Evolutionary conservation across 1,284 basidiomycete genomes (phyloP), one percentile per base, ranked within the genome.

Genomic region (Microbotryum violaceum): DNA sequence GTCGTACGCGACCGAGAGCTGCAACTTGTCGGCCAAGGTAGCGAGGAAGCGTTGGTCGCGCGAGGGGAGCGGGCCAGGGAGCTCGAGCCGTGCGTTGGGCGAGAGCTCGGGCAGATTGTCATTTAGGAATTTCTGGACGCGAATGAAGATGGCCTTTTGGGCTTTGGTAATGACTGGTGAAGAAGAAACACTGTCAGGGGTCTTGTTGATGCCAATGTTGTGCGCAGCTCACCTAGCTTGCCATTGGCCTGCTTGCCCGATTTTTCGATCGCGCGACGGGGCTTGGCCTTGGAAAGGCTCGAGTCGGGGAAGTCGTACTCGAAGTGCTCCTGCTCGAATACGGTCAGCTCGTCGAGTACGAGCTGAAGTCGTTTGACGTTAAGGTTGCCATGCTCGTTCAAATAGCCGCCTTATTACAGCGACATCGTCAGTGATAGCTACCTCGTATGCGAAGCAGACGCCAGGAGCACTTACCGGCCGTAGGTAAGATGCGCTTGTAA

Each of bases 351-450:
- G 72, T 94, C 82, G 44, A 99, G 78, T 50, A 98, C 82, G 20
- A 91, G 78, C 76, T 97, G 91, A 55, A 98, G 78, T 27, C 94
- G 80, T 65, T 82, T 81, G 63, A 85, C 83, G 66, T 88, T 85
- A 72, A 99, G 91, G 3, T 79, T 81, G 23, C 96, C 96, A 63
- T 81, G 82, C 74, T 97, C 91, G 72, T 98, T 97, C 61, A 98
- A 78, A 75, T 97, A 98, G 0, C 94, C 96, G 61, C 88, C 93
- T 86, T 27, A 6, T 27, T 27, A 6, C 27, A 27, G 27, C 27
- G 8, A 27, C 12, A 29, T 4, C 4, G 16, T 50, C 52, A 37
- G 23, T 8, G 7, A 10, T n/a, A 14, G 14, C 42, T 14, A 37
- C 37, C 37, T 42, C 37, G 37, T 18, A 10, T 16, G 12, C 16